Evolutionary conservation across 2,329 filamentous ascomycete genomes (phyloP).

Genomic region (Scedosporium aurantiacum): DNA sequence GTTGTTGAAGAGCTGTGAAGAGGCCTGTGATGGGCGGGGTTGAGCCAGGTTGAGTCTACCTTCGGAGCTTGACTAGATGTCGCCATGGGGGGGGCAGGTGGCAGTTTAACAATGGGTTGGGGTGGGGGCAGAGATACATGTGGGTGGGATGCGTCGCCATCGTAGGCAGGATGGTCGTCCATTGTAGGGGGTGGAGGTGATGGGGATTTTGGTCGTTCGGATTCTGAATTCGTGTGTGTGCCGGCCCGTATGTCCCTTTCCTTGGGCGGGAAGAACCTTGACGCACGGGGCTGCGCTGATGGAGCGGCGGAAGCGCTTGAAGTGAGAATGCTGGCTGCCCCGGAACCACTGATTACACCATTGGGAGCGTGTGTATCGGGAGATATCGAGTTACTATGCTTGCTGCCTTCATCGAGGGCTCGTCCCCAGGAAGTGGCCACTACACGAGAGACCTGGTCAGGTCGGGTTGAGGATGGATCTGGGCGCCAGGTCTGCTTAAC

Average conservation of each 20-base stretch:
- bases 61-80: background rate
- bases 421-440: background rate
- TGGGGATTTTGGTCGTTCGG: slow-evolving; percentile 41
- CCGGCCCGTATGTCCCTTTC: slow-evolving; percentile 40
- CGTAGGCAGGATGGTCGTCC: slow-evolving; percentile 61
- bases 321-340: slow-evolving; percentile 13
- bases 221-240: slow-evolving; percentile 22
- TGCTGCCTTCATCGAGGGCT: background rate
- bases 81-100: slow-evolving; percentile 30
- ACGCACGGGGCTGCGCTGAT: slow-evolving; percentile 37
- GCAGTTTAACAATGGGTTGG: slow-evolving; percentile 70
- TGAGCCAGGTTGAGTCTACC: background rate
- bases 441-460: background rate
- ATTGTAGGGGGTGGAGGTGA: slow-evolving; percentile 63
- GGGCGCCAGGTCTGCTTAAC: slow-evolving; percentile 47
- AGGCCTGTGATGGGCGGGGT: background rate
- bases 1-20: background rate
- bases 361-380: background rate
- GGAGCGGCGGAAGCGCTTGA: slow-evolving; percentile 8
- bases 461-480: slow-evolving; percentile 15
- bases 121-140: slow-evolving; percentile 60
- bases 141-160: slow-evolving; percentile 53
- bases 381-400: background rate
- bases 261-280: slow-evolving; percentile 50
- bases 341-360: background rate